Evolutionary conservation across 192 early-diverging fungal species (phyloP), one percentile per base, ranked within the genome.

Genomic region (Coemansia sp.): DNA sequence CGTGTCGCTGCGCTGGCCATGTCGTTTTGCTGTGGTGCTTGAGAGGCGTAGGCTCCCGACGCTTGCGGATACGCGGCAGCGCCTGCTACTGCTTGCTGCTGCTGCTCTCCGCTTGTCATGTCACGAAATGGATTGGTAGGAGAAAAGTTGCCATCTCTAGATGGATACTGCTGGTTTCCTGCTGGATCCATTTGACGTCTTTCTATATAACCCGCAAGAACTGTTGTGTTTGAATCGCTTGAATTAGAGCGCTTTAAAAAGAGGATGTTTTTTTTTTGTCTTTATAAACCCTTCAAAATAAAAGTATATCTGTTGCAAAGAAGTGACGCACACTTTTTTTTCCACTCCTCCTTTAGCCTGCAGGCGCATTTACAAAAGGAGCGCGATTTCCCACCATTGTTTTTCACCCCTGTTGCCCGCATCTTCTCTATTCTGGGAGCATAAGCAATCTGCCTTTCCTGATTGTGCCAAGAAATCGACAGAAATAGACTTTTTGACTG

Each of bases 61-160:
- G 14, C 31, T n/a, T 39, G 45, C 12, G 53, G 53, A 39, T 60
- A 58, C n/a, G 12, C 53, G 9, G 38, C 38, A 14, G 45, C 17
- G 30, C 32, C 18, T 28, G 55, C 9, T 47, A 46, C 28, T 45
- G 62, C 12, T 39, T 56, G 62, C 8, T 46, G 53, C 10, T 26
- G 23, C 23, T 26, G 23, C 23, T 26, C 23, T 26, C 42, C 23
- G 56, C 9, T 49, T 55, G 31, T 58, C 61, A 65, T 69, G 31
- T 51, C 67, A 51, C 55, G 69, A 31, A 76, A 76, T 3, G 72
- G 72, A 41, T 76, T 76, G 40, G 65, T 76, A 5, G 72, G 72
- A 36, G 72, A 76, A 49, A 76, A 69, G 26, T 14, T 53, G 12
- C 53, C 53, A 30, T 56, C 58, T 38, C 47, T 48, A 17, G 56